Conservation (phyloP, 2,329 filamentous ascomycete genomes). For the Lachnellula subtilissima region DNA sequence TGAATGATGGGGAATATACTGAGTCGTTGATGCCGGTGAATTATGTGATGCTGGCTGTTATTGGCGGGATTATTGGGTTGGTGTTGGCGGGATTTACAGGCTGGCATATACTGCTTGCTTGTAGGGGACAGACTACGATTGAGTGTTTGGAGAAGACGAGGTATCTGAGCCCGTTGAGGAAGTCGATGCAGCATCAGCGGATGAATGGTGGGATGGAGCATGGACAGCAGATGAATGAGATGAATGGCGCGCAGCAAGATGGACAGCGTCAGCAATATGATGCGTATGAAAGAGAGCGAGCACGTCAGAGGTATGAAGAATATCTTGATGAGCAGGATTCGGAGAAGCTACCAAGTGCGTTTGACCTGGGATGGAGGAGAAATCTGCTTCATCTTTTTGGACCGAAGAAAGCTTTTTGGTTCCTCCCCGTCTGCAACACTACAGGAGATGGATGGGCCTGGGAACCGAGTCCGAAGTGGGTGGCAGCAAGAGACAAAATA, state of each 20-base stretch:
- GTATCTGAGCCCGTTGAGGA: slow-evolving; percentile 77
- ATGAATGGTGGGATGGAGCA: slow-evolving; percentile 48
- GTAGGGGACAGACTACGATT: slow-evolving; percentile 83
- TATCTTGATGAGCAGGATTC: slow-evolving; percentile 91
- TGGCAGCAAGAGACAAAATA: slow-evolving; percentile 64
- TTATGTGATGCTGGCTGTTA: slow-evolving; percentile 79
- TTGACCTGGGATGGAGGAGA: slow-evolving; percentile 77
- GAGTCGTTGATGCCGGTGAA: slow-evolving; percentile 83
- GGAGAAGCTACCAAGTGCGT: slow-evolving; percentile 84
- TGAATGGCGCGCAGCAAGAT: slow-evolving; percentile 33
- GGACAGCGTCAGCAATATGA: slow-evolving; percentile 35
- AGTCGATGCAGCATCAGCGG: slow-evolving; percentile 62
- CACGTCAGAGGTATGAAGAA: slow-evolving; percentile 64
- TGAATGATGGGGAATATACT: slow-evolving; percentile 63
- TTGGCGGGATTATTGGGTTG: slow-evolving; percentile 85
- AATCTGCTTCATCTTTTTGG: slow-evolving; percentile 85
- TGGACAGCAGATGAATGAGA: slow-evolving; percentile 71
- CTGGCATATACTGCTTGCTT: slow-evolving; percentile 84
- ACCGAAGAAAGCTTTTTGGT: slow-evolving; percentile 66
- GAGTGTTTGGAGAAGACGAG: slow-evolving; percentile 94
- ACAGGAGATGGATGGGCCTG: slow-evolving; percentile 91
- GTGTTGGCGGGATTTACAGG: slow-evolving; percentile 83
- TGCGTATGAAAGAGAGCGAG: slow-evolving; percentile 56
- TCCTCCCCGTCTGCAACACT: slow-evolving; percentile 76
- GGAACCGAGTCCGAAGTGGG: slow-evolving; percentile 79